phyloP scores from a whole-genome alignment of 164 flowering plant species.

The Magnolia changhungtana region DNA sequence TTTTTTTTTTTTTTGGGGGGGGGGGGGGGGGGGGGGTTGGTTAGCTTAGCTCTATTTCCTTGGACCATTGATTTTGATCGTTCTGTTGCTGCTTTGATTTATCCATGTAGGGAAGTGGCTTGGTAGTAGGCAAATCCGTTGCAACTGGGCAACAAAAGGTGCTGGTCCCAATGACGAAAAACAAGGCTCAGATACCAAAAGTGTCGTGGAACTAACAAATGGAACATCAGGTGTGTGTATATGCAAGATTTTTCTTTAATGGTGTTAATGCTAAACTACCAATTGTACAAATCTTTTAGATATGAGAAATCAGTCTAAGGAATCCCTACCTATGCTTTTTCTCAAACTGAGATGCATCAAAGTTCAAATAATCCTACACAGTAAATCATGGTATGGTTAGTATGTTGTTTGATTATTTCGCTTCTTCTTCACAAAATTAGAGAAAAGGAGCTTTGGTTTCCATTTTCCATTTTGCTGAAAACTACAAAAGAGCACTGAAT shows the following conservation, averaged over 20 bases:
- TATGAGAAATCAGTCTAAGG: not conserved
- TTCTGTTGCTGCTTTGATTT: not conserved
- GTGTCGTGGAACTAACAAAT: slow-evolving; percentile 80
- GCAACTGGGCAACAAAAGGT: slow-evolving; percentile 99
- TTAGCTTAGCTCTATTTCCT: not conserved
- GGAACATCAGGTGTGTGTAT: slow-evolving; percentile 71
- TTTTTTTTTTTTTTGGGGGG: not conserved
- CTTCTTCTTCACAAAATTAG: no score
- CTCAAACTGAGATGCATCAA: not conserved
- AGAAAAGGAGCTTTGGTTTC: no score
- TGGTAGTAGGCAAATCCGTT: slow-evolving; percentile 90
- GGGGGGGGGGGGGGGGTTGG: no score
- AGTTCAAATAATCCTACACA: not conserved
- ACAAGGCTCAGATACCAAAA: slow-evolving; percentile 67
- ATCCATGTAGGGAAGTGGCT: slow-evolving; percentile 82
- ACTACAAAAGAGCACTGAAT: no score
- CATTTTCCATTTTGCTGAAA: no score
- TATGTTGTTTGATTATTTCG: no score
- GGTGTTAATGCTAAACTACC: not conserved
- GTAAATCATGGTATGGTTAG: not conserved
- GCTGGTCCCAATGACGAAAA: slow-evolving; percentile 75
- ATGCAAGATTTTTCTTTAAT: not conserved
- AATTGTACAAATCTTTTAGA: not conserved
- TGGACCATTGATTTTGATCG: not conserved
- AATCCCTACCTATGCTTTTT: not conserved